Percentiles rank a stretch among this genome's conserved stretches.
Conservation (phyloP, 345 rosid species). For the Hibiscus tridactylites region DNA sequence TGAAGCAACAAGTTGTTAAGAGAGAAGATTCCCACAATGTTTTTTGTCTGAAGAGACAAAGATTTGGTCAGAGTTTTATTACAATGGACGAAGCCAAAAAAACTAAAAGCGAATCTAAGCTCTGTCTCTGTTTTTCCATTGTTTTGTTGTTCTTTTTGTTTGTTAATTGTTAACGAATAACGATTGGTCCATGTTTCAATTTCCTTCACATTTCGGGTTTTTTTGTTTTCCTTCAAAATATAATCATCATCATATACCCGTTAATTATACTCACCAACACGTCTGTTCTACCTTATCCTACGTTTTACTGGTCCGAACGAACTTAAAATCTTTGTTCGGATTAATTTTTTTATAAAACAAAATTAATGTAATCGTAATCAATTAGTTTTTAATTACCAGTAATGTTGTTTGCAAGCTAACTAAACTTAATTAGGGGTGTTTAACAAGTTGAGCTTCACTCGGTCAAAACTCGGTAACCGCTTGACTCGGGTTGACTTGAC, state of each 20-base stretch:
- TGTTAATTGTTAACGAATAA: neutral
- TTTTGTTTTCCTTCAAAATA: neutral
- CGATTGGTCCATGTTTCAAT: neutral
- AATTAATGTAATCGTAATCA: no score
- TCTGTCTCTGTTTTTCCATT: neutral
- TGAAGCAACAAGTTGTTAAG: conserved; percentile 37
- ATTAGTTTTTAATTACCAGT: no score
- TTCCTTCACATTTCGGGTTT: neutral
- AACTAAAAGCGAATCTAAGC: neutral
- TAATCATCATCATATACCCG: no score
- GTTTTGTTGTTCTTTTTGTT: neutral
- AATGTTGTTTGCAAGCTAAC: no score
- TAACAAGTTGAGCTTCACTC: no score
- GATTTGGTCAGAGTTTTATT: neutral
- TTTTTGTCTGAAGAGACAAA: neutral
- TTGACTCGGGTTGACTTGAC: no score
- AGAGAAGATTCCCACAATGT: conserved; percentile 15
- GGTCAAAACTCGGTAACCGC: no score
- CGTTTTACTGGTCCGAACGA: neutral
- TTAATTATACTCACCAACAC: neutral
- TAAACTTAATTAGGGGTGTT: no score
- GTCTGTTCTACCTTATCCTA: neutral
- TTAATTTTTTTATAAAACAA: no score
- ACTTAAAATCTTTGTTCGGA: neutral
- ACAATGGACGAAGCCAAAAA: neutral